These are phyloP conservation scores for Penicillium sp. DNA, from an alignment of 2,329 filamentous ascomycete genomes.

Conservation along the genomic window DNA sequence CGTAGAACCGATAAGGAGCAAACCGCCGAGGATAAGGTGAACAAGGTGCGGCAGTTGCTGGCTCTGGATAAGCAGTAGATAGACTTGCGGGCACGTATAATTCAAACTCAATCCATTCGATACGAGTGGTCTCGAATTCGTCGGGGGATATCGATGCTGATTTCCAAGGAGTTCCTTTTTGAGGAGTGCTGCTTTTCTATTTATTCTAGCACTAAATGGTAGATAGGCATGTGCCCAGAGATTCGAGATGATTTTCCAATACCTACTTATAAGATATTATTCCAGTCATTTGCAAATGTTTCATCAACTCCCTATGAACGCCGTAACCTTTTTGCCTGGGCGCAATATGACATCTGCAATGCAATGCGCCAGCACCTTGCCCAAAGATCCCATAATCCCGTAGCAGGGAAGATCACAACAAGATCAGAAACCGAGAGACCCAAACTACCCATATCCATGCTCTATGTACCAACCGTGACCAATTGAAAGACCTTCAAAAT, in stretches of 20 bases:
- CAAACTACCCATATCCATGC: slow-evolving; percentile 5
- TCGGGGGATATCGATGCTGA: too few species aligned
- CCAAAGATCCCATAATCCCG: neutral
- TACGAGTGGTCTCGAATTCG: neutral
- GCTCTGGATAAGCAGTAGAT: slow-evolving; percentile 27
- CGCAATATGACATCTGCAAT: neutral
- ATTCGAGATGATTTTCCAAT: neutral
- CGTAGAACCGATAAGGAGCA: slow-evolving; percentile 81
- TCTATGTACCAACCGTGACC: slow-evolving; percentile 9
- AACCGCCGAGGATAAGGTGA: slow-evolving; percentile 77
- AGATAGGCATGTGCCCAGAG: neutral
- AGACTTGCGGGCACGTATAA: too few species aligned
- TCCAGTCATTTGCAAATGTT: neutral
- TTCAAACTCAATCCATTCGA: neutral
- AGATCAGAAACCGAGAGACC: neutral
- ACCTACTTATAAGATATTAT: neutral
- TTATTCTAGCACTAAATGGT: neutral
- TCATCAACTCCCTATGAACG: neutral
- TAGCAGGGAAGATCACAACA: neutral
- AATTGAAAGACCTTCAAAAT: neutral
- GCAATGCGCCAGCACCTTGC: neutral
- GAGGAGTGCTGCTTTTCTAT: neutral
- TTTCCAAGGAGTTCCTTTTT: too few species aligned
- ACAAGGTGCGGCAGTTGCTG: slow-evolving; percentile 58
- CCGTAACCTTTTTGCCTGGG: neutral